Percentiles rank a stretch among this genome's conserved stretches.
phyloP scores from a whole-genome alignment of 257 asterid genomes.

The Fraxinus americana region DNA sequence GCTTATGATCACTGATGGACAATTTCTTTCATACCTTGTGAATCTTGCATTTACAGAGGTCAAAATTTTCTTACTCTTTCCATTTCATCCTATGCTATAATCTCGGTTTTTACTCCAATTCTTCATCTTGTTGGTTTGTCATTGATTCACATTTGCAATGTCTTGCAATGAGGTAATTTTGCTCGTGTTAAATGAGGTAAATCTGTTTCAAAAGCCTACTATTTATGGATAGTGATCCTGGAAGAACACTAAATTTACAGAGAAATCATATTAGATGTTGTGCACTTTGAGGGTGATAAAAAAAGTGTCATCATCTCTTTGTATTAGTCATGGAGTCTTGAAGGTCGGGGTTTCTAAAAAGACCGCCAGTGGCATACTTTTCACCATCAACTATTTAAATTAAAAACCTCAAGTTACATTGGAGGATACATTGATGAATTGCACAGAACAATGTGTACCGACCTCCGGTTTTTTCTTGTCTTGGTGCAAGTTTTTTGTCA shows the following conservation, averaged over 20 bases:
- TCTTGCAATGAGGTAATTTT: too few relatives aligned
- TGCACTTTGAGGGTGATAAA: neutral
- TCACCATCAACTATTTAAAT: neutral
- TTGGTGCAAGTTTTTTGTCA: neutral
- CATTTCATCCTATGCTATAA: too few relatives aligned
- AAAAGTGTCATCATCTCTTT: neutral
- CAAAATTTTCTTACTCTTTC: too few relatives aligned
- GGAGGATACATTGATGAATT: neutral
- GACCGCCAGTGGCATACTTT: neutral
- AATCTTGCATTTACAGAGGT: too few relatives aligned
- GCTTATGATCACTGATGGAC: too few relatives aligned
- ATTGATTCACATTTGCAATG: too few relatives aligned
- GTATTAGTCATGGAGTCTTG: neutral
- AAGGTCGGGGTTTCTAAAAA: neutral
- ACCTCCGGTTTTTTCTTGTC: neutral
- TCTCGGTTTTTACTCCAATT: too few relatives aligned
- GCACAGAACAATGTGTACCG: neutral
- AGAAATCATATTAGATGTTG: neutral
- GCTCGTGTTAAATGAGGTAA: too few relatives aligned
- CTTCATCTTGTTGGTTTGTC: too few relatives aligned
- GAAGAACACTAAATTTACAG: neutral
- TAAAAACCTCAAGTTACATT: neutral
- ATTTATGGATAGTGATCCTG: neutral
- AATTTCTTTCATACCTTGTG: too few relatives aligned
- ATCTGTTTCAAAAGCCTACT: too few relatives aligned